Base-by-base conservation (phyloP, 2,329 filamentous ascomycete genomes). In the Trichophyton simii region DNA sequence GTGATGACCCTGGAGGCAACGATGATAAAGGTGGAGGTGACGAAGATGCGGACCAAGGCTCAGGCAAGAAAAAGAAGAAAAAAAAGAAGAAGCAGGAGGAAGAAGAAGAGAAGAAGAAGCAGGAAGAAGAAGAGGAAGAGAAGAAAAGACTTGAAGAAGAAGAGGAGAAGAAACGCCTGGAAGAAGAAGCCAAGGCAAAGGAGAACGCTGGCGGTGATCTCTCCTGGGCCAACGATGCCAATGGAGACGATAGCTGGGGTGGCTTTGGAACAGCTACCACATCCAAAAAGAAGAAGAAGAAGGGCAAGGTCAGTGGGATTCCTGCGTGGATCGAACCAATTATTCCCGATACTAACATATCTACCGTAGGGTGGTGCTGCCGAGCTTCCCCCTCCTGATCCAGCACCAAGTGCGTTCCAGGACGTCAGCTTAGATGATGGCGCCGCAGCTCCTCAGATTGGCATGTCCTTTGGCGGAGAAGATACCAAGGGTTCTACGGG, bases 361-460 rank as follows among this genome's bases (percentile, higher is more conserved):
- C 31, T 25, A 28, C 38, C 13, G 34, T 54, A 61, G 60, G 62
- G 41, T 41, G 65, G 42, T 42, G 65, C 68, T 13, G 31, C 20
- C 4, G 66, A 75, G 55, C 69, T 71, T n/a, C 66, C 67, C 22
- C 70, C 69, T 34, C 69, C 68, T 4, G 73, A 75, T 20, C 69
- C 72, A 25, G 68, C 76, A 11, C 66, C 73, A 50, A 80, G 82
- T 61, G 74, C 79, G n/a, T 88, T 89, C 66, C 80, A 87, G 52
- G 85, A 89, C 31, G 83, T 90, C 65, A 87, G 83, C 67, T 72
- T 89, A 28, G 81, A 85, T 65, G 84, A 86, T 61, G 69, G 74
- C 28, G 31, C 25, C 13, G 52, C 28, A 28, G 78, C 76, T n/a
- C 82, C 83, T 1, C 81, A 82, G 61, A 69, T 84, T 4, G 82